phyloP scores from a whole-genome alignment of 257 asterid species.

The Nicotiana sylvestris region DNA sequence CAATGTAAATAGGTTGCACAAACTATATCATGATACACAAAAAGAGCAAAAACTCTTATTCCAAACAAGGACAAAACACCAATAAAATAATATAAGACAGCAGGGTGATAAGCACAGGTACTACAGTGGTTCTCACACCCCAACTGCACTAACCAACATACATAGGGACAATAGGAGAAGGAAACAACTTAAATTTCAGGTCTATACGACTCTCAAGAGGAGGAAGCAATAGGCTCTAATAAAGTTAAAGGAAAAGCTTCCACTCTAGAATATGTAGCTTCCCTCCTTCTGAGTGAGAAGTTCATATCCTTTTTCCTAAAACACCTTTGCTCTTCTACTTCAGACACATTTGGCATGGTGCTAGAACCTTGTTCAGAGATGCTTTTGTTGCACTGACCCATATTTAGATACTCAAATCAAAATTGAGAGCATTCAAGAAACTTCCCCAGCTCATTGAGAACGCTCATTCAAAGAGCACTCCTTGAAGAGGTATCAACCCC shows the following conservation, averaged over 20 bases:
- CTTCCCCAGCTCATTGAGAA: background rate
- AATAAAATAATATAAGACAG: background rate
- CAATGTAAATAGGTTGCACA: background rate
- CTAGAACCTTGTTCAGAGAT: constrained; percentile 4
- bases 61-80: background rate
- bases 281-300: background rate
- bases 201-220: background rate
- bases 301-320: background rate
- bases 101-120: background rate
- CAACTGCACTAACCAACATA: background rate
- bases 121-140: background rate
- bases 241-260: background rate
- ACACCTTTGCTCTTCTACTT: constrained; percentile 4
- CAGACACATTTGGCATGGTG: background rate
- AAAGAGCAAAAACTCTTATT: background rate
- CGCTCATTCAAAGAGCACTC: background rate
- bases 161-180: background rate
- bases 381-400: background rate
- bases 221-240: background rate
- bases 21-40: background rate
- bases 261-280: background rate
- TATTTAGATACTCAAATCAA: background rate
- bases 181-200: background rate
- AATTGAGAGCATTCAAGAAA: background rate
- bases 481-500: constrained; percentile 4